Evolutionary conservation across 2,329 filamentous ascomycete species (phyloP), one percentile per base, ranked within the genome.

Genomic region (Sphaerulina musiva): DNA sequence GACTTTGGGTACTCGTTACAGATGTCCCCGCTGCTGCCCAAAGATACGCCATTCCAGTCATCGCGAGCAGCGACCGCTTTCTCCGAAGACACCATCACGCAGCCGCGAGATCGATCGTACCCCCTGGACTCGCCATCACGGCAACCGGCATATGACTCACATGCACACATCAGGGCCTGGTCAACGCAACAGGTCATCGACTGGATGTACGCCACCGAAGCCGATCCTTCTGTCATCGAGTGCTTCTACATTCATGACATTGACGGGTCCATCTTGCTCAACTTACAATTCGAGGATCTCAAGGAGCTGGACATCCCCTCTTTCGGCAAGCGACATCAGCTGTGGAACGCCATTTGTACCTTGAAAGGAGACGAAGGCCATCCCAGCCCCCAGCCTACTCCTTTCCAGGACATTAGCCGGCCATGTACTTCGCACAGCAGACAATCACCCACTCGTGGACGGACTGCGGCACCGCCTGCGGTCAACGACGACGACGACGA

Each of bases 241-340:
- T 88, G 86, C 63, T 96, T 98, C 66, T 80, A 91, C 58, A 81
- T 86, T 64, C 95, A 98, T 70, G 92, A 98, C 68, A 96, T 98
- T 69, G 89, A 86, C 26, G 92, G 92, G 11, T 79, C 83, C 4
- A 88, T 97, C 53, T 76, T 97, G 17, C 83, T 95, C 49, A 90
- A 92, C n/a, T 76, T 98, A 42, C 90, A 95, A 67, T 91, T 92
- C 62, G 89, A 95, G 59, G 91, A 93, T 64, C 74, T 93, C 53
- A 86, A 86, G 69, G 88, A 93, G 71, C 78, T 93, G 14, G 84
- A 85, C 61, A 92, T 93, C 53, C 78, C 80, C 56, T 92, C 88
- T 1, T 92, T 93, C 66, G 88, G 88, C 42, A 86, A 91, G 63
- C 79, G 88, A 56, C 89, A 86, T 62, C 84, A 83, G 65, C 75